Percentiles rank a stretch among this genome's conserved stretches.
phyloP scores from a whole-genome alignment of 148 eudicot species.

The Pouteria glomerata region DNA sequence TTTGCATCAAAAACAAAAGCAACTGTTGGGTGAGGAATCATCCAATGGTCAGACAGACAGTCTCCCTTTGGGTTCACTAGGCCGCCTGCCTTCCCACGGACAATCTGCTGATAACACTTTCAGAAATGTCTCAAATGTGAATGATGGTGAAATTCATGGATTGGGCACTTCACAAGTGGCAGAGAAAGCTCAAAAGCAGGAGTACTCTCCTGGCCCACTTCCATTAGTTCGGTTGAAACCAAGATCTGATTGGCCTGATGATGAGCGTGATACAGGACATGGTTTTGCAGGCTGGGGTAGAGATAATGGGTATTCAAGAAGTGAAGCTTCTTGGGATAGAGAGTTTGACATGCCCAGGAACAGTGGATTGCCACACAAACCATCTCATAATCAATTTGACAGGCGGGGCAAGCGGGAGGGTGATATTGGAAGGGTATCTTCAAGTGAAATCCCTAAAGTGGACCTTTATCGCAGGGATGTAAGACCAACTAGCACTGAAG shows the following conservation, averaged over 20 bases:
- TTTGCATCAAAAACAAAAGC: slow-evolving; percentile 48
- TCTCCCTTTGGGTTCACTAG: slow-evolving; percentile 29
- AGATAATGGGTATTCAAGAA: slow-evolving; percentile 52
- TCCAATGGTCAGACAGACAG: slow-evolving; percentile 39
- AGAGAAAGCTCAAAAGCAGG: slow-evolving; percentile 46
- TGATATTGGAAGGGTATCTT: slow-evolving; percentile 46
- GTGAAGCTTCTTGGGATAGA: slow-evolving; percentile 73
- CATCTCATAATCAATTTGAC: slow-evolving; percentile 43
- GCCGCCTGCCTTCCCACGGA: slow-evolving; percentile 44
- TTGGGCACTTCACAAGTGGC: slow-evolving; percentile 26
- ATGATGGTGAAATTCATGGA: slow-evolving; percentile 30
- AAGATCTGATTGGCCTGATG: slow-evolving; percentile 97
- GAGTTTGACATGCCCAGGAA: slow-evolving; percentile 74
- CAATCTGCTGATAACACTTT: slow-evolving; percentile 23
- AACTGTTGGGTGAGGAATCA: slow-evolving; percentile 32
- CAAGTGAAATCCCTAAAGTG: slow-evolving; percentile 51
- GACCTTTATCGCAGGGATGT: slow-evolving; percentile 40
- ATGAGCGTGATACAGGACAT: slow-evolving; percentile 95
- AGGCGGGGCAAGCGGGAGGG: slow-evolving; percentile 56
- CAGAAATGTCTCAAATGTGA: slow-evolving; percentile 26
- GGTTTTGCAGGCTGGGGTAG: slow-evolving; percentile 51
- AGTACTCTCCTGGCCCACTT: slow-evolving; percentile 55
- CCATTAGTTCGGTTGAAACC: slow-evolving; percentile 76
- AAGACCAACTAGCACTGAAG: slow-evolving; percentile 44
- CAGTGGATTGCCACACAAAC: slow-evolving; percentile 58